Conservation (phyloP, 139 green algal genomes). For the Chlorella sp. region DNA sequence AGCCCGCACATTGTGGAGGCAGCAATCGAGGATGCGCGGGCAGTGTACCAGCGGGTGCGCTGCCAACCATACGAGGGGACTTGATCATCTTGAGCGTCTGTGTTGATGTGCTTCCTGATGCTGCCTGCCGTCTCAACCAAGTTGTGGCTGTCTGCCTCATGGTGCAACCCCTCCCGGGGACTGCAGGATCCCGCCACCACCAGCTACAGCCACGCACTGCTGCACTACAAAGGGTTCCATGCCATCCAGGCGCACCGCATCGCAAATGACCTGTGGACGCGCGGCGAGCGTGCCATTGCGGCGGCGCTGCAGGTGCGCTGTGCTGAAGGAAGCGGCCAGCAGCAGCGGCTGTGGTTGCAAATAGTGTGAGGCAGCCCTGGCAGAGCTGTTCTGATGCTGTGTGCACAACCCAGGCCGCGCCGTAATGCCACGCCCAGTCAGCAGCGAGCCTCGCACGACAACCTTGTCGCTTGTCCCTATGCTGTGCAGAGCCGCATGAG, state of each 20-base stretch:
- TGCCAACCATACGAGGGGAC: too few species aligned
- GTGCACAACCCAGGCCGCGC: too few species aligned
- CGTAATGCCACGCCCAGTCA: too few species aligned
- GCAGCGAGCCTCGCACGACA: too few species aligned
- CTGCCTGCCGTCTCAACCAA: neutral
- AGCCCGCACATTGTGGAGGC: constrained; percentile 32
- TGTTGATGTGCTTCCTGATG: too few species aligned
- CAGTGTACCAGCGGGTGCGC: constrained; percentile 45
- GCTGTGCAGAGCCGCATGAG: constrained; percentile 73
- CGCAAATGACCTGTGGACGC: constrained; percentile 86
- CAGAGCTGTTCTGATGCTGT: too few species aligned
- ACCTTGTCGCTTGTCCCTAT: constrained; percentile 76
- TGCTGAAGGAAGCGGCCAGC: too few species aligned
- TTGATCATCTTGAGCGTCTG: too few species aligned
- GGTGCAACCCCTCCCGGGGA: neutral
- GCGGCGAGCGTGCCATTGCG: constrained; percentile 78
- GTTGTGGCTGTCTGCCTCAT: neutral
- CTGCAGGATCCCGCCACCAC: constrained; percentile 72
- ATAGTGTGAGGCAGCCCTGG: too few species aligned
- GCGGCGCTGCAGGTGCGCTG: constrained; percentile 55
- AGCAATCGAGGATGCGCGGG: constrained; percentile 48
- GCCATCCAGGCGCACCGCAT: constrained; percentile 93
- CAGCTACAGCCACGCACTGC: constrained; percentile 67
- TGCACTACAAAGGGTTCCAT: constrained; percentile 97
- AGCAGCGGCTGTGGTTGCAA: too few species aligned